phyloP scores from a whole-genome alignment of 2,329 filamentous ascomycete genomes.

The Cytospora piceae region DNA sequence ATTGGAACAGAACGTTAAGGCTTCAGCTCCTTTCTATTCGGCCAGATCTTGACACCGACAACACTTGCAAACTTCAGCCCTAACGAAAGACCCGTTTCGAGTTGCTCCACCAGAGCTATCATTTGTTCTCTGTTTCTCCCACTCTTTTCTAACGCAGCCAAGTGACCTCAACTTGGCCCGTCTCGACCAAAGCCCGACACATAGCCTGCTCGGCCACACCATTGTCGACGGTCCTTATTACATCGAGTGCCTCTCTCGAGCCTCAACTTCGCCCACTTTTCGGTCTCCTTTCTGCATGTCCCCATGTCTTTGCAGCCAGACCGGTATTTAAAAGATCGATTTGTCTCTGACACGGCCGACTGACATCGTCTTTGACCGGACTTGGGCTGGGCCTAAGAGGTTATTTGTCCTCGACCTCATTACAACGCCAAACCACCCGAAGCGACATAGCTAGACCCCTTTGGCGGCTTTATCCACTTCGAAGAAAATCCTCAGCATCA shows the following conservation, averaged over 20 bases:
- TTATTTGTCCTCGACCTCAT: conserved; percentile 19
- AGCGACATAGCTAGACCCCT: conserved; percentile 18
- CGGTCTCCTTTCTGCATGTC: conserved; percentile 29
- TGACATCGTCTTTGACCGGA: conserved; percentile 34
- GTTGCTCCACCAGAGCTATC: conserved; percentile 7
- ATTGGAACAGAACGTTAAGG: conserved; percentile 7
- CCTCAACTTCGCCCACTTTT: conserved; percentile 6
- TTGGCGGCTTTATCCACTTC: conserved; percentile 30
- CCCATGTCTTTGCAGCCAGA: conserved; percentile 41
- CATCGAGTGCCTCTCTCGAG: conserved; percentile 7
- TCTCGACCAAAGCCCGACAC: conserved; percentile 28
- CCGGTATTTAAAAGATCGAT: conserved; percentile 35
- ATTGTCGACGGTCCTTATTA: conserved; percentile 6
- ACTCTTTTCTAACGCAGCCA: conserved; percentile 16
- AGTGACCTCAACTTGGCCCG: conserved; percentile 25
- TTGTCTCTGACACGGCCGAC: conserved; percentile 43
- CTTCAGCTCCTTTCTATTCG: conserved; percentile 18
- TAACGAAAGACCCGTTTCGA: conserved; percentile 29
- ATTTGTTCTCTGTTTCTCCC: conserved; percentile 9
- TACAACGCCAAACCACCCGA: conserved; percentile 15
- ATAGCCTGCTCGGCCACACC: conserved; percentile 23
- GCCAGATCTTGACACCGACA: conserved; percentile 4
- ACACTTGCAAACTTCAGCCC: conserved; percentile 21
- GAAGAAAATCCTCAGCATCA: conserved; percentile 5
- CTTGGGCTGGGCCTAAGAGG: conserved; percentile 27